These are phyloP conservation scores for Pythium aquatile DNA, from an alignment of 352 stramenopile genomes.

Conservation along the genomic window DNA sequence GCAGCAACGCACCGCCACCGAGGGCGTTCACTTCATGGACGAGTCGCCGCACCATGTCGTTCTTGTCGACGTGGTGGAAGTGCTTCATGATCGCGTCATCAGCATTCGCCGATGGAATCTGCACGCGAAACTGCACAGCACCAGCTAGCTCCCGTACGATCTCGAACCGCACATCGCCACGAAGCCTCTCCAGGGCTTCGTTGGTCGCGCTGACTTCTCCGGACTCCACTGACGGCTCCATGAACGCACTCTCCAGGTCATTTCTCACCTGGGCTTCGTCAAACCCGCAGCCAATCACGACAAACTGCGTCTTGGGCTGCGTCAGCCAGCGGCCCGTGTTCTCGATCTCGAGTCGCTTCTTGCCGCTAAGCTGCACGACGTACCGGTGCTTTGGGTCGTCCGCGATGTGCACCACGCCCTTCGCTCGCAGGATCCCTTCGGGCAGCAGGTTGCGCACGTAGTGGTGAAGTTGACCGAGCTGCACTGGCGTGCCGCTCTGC, in stretches of 20 bases:
- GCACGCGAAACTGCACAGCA: slow-evolving; percentile 46
- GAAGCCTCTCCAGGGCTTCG: slow-evolving; percentile 32
- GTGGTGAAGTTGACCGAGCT: slow-evolving; percentile 47
- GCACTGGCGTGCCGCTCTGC: slow-evolving; percentile 30
- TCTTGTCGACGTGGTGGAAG: slow-evolving; percentile 73
- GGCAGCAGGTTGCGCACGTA: slow-evolving; percentile 44
- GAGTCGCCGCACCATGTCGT: slow-evolving; percentile 56
- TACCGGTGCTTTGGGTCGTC: slow-evolving; percentile 61
- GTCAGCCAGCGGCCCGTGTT: slow-evolving; percentile 56
- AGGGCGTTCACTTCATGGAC: slow-evolving; percentile 62
- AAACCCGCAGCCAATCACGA: slow-evolving; percentile 57
- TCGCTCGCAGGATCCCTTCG: slow-evolving; percentile 43
- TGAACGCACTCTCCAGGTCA: slow-evolving; percentile 35
- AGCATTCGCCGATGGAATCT: slow-evolving; percentile 46
- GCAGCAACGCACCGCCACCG: slow-evolving; percentile 45
- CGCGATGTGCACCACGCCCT: slow-evolving; percentile 64
- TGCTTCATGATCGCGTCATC: slow-evolving; percentile 67
- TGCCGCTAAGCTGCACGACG: slow-evolving; percentile 70
- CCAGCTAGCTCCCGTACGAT: slow-evolving; percentile 27
- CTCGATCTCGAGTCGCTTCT: slow-evolving; percentile 63
- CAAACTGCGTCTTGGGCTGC: slow-evolving; percentile 67
- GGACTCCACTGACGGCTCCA: slow-evolving; percentile 16
- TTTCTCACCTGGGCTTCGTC: slow-evolving; percentile 30
- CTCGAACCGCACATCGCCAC: slow-evolving; percentile 51
- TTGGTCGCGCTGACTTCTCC: background rate